Conservation (phyloP, 116 monocot genomes). For the Trichopus zeylanicus region DNA sequence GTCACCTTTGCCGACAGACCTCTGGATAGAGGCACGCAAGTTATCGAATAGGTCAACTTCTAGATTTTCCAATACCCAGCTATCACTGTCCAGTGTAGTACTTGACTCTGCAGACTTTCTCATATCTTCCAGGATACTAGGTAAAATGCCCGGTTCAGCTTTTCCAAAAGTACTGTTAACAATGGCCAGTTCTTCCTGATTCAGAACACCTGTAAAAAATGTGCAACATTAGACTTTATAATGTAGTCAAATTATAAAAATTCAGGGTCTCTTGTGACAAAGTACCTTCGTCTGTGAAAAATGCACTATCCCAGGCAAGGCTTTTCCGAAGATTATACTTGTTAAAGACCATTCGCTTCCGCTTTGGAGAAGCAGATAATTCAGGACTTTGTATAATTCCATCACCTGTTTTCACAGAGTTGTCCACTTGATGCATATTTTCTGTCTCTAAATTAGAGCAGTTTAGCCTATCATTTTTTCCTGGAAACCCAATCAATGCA, state of each 20-base stretch:
- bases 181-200: constrained; percentile 68
- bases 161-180: constrained; percentile 52
- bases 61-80: constrained; percentile 43
- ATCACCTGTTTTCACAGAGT: background rate
- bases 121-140: constrained; percentile 57
- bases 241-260: background rate
- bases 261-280: background rate
- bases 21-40: constrained; percentile 71
- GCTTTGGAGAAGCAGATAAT: constrained; percentile 2
- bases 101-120: constrained; percentile 56
- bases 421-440: background rate
- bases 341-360: constrained; percentile 10
- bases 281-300: constrained; percentile 80
- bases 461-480: constrained; percentile 1
- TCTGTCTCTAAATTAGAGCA: background rate
- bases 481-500: constrained; percentile 5
- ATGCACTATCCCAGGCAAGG: constrained; percentile 92
- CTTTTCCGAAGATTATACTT: constrained; percentile 76
- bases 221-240: constrained; percentile 3
- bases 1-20: constrained; percentile 23
- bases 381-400: constrained; percentile 1
- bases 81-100: constrained; percentile 54
- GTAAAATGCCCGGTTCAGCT: constrained; percentile 17
- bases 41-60: constrained; percentile 72
- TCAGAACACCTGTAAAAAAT: constrained; percentile 56